Conservation (phyloP, 148 eudicot genomes). For the Rhododendron williamsianum region DNA sequence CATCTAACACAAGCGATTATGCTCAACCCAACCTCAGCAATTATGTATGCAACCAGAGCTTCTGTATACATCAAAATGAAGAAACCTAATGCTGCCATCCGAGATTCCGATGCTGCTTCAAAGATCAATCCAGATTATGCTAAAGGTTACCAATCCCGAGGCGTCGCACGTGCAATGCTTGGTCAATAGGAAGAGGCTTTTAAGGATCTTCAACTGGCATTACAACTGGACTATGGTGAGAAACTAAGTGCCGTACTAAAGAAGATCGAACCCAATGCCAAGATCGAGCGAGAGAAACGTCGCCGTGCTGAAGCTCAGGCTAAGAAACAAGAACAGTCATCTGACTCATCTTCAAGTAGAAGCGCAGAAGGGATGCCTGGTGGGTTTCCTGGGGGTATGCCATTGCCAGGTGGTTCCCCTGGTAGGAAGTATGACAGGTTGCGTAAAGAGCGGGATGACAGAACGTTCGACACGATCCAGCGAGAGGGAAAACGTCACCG, state of each 20-base stretch:
- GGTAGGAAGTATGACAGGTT: slow-evolving; percentile 70
- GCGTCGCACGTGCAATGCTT: slow-evolving; percentile 84
- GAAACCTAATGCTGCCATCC: slow-evolving; percentile 92
- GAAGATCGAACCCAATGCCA: slow-evolving; percentile 18
- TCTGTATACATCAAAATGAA: slow-evolving; percentile 77
- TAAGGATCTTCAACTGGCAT: slow-evolving; percentile 81
- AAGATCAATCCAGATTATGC: slow-evolving; percentile 93
- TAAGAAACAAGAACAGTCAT: too few species aligned
- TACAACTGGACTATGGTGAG: slow-evolving; percentile 77
- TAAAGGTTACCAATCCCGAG: slow-evolving; percentile 79
- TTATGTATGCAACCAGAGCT: slow-evolving; percentile 86
- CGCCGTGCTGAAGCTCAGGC: slow-evolving; percentile 18
- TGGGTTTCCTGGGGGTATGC: too few species aligned
- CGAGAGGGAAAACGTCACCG: slow-evolving; percentile 57
- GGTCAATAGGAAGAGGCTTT: slow-evolving; percentile 93
- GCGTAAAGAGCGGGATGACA: slow-evolving; percentile 64
- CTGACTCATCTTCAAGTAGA: too few species aligned
- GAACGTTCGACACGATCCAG: slow-evolving; percentile 23
- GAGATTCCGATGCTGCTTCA: slow-evolving; percentile 84
- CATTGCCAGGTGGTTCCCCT: too few species aligned
- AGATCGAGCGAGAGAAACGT: too few species aligned
- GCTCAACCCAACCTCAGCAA: slow-evolving; percentile 82
- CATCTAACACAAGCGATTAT: slow-evolving; percentile 72
- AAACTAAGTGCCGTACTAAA: slow-evolving; percentile 58
- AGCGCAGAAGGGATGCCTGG: too few species aligned